Base-by-base conservation (phyloP, 345 rosid genomes). In the Salix arbutifolia region DNA sequence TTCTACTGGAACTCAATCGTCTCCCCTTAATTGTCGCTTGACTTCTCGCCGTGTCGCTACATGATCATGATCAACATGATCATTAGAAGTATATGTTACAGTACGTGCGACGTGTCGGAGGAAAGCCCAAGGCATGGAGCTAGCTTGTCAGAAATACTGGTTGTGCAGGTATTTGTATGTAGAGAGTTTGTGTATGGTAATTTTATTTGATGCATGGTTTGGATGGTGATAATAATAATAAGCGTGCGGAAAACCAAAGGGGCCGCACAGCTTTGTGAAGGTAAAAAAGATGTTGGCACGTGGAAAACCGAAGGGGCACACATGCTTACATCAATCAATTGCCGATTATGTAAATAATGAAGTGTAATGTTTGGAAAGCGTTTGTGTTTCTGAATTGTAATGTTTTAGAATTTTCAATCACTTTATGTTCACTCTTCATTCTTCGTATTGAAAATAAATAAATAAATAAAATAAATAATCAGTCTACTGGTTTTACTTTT, bases 1-100 rank as follows among this genome's bases (percentile, higher is more conserved):
- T 37, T 87, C 92, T 3, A 81, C 87, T 5, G 87, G 91, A 17
- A 86, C 84, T 77, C 91, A 89, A 52, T 87, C 37, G 37, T 33
- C 97, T 69, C 91, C 97, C 0, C 88, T 83, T 71, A 58, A 58
- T 4, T 65, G 76, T 42, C 88, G 88, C 5, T 58, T 88, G 61
- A 80, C 82, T 46, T 56, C 91, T 71, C 93, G 91, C 64, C 87
- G 93, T 6, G 77, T 84, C 7, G 77, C 83, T 56, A 21, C 86
- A 23, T 89, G 84, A 92, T 65, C 76, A 52, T 42, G 21, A 31
- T 8, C 38, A 44, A 46, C 23, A n/a, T 11, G 28, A 26, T 13
- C 26, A 5, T 1, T 46, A 35, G 68, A 25, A 58, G 23, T 21
- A n/a, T 19, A 35, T 58, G 2, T 23, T 13, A 17, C 42, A 17